Evolutionary conservation across 768 basidiomycete species (phyloP), one percentile per base, ranked within the genome.

Genomic region (Rhodotorula graminis): DNA sequence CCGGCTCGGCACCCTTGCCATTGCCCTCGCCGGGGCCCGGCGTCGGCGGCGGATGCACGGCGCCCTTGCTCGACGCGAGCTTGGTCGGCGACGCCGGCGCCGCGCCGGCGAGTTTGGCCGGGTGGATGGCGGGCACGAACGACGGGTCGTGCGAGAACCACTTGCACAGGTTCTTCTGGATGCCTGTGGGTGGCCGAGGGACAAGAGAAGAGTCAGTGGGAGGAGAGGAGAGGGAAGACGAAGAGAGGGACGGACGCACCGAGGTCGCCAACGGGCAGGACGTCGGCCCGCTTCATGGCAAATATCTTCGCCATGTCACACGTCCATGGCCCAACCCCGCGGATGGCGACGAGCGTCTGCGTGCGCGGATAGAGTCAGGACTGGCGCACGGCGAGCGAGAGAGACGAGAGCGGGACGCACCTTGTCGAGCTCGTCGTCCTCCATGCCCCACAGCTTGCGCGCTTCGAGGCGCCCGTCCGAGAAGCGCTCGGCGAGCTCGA

Each of bases 251-350:
- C 66, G 14, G 31, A 64, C 66, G 15, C 14, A 74, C 72, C 73
- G 27, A 77, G 67, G 57, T 79, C 77, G 47, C 85, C 85, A 44
- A 86, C 83, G 21, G 89, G 87, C 2, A 94, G 84, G 65, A 96
- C 89, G 79, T 94, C 87, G 3, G 90, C 90, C 0, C 91, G 85
- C 46, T 76, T 76, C 42, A 93, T 83, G 4, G 90, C 89, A 81
- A 94, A 95, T 57, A 96, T 91, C 23, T 90, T 85, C 78, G 94
- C 94, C 87, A 60, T 88, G 31, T 61, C 87, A 86, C 89, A 87
- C 87, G 71, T 37, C 67, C 74, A 76, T 29, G 69, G 27, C 71
- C 78, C 78, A 25, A 77, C 75, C 14, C 73, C 76, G 90, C 92
- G 79, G 87, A 91, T 87, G 69, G 87, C 84, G 2, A 86, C 84